Base-by-base conservation (phyloP, 2,329 filamentous ascomycete genomes). In the Teratosphaeria pseudoeucalypti region DNA sequence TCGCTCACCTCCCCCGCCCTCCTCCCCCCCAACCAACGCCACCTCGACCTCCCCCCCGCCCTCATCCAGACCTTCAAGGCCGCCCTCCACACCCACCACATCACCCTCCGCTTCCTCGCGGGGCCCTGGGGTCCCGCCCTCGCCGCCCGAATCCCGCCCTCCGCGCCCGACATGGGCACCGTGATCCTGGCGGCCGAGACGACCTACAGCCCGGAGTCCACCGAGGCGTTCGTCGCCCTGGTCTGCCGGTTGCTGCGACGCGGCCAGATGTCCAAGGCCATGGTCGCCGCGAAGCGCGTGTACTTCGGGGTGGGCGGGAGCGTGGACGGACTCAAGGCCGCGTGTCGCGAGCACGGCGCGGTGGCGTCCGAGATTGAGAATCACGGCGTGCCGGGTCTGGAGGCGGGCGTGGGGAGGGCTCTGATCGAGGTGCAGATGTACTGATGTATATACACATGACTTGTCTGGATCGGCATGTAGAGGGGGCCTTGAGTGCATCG, bases 241-340 rank as follows among this genome's bases (percentile, higher is more conserved):
- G 76, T 91, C 12, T 79, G 87, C 52, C 75, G 75, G 3, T 75
- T 89, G 16, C 74, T 91, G 53, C 68, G 69, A 53, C 66, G 75
- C 14, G 77, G 85, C 56, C 76, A 78, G 56, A 75, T 76, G 57
- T 82, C 84, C 0, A 81, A 81, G 55, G 85, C 86, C 1, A 76
- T 90, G 23, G 81, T 92, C 5, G 89, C 82, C 2, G 89, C 89
- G 1, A 94, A 94, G 76, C 82, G 84, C 64, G 79, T 92, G 11
- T 94, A 94, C 73, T 94, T 94, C 73, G 89, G 89, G 2, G 89
- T 94, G 5, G 89, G 89, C 0, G 89, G 89, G 0, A 91, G 88
- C 23, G 80, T 94, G 26, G 87, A 90, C 70, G 88, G 89, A 64
- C 90, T 94, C 66, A 74, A 78, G 60, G 72, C 74, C 55, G 75